Conservation (phyloP, 495 filamentous ascomycete genomes). For the Letharia lupina region DNA sequence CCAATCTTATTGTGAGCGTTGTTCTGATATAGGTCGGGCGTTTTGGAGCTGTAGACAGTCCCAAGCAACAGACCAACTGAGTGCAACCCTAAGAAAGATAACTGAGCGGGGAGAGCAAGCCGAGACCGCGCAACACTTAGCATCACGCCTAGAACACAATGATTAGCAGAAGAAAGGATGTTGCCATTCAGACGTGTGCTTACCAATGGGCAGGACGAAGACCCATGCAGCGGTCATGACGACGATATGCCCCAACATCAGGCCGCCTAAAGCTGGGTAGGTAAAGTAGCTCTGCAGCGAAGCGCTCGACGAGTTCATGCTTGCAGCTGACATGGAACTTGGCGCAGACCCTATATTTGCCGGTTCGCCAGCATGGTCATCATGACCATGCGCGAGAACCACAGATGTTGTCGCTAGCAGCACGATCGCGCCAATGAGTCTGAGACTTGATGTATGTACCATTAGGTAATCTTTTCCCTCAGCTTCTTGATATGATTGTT, state of each 20-base stretch:
- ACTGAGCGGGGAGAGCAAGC: constrained; percentile 62
- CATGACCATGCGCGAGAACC: constrained; percentile 26
- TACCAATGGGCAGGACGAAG: constrained; percentile 74
- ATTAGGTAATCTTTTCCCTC: constrained; percentile 11
- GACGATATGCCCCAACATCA: constrained; percentile 69
- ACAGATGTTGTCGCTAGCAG: constrained; percentile 20
- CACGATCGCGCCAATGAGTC: constrained; percentile 16
- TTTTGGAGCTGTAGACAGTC: constrained; percentile 70
- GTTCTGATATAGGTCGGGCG: constrained; percentile 80
- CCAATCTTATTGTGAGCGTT: constrained; percentile 86
- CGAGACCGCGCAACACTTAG: constrained; percentile 75
- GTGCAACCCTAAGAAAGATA: constrained; percentile 67
- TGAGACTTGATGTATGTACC: constrained; percentile 21
- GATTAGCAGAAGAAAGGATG: background rate
- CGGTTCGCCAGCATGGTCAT: constrained; percentile 15
- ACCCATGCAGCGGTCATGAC: constrained; percentile 79
- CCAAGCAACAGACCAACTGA: constrained; percentile 61
- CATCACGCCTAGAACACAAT: constrained; percentile 59
- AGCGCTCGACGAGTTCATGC: background rate
- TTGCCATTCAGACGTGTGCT: constrained; percentile 22
- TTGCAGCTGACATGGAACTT: constrained; percentile 2
- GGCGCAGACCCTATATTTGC: constrained; percentile 13
- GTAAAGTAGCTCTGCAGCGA: constrained; percentile 63
- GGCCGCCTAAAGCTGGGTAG: constrained; percentile 52
- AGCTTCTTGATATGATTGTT: background rate